phyloP scores from a whole-genome alignment of 257 asterid species.

The Datura wrightii region DNA sequence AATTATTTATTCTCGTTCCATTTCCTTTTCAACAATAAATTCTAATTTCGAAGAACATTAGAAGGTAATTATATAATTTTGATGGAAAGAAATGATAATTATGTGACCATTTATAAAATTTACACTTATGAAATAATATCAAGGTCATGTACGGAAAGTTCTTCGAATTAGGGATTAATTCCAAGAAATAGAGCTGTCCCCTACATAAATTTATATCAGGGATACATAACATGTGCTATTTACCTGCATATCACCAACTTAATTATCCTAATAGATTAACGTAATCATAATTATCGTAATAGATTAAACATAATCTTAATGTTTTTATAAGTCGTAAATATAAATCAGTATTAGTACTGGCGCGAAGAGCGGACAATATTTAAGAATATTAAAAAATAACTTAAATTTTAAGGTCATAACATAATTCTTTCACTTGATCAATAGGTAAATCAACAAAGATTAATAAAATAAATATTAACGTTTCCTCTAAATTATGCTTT shows the following conservation, averaged over 20 bases:
- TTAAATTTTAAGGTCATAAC: too few species aligned
- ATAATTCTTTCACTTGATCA: too few species aligned
- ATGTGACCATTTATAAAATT: background rate
- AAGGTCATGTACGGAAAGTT: background rate
- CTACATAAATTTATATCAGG: background rate
- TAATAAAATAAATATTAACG: too few species aligned
- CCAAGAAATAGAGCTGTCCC: background rate
- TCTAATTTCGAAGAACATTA: background rate
- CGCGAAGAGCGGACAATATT: too few species aligned
- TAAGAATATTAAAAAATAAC: too few species aligned
- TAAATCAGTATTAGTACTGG: too few species aligned
- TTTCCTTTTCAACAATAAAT: background rate
- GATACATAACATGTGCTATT: background rate
- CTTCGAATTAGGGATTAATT: background rate
- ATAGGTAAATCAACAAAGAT: too few species aligned
- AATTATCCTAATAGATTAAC: background rate
- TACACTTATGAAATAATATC: background rate
- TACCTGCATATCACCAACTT: background rate
- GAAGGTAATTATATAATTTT: background rate
- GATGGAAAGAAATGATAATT: background rate
- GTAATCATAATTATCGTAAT: too few species aligned
- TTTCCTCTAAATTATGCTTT: too few species aligned
- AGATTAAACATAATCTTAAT: too few species aligned
- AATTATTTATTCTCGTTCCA: background rate
- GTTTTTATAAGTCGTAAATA: too few species aligned